Percentiles rank a stretch among this genome's conserved stretches.
These are phyloP conservation scores for Exophiala oligosperma DNA, from an alignment of 2,329 filamentous ascomycete species.

Conservation along the genomic window DNA sequence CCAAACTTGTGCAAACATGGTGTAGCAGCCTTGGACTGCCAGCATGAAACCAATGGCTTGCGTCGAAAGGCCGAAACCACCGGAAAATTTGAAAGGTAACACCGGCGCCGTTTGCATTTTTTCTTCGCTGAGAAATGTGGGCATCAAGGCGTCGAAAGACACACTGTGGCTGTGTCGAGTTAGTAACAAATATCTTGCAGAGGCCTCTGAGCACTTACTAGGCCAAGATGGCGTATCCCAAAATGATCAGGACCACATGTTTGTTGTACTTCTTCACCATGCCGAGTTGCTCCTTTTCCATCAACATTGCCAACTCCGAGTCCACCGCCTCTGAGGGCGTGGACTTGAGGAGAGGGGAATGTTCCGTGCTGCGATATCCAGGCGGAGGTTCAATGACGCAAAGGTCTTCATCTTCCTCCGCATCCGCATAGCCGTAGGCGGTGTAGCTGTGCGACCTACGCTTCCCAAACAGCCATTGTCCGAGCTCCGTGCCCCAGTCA, in stretches of 20 bases:
- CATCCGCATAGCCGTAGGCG: neutral
- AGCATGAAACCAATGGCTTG: constrained; percentile 86
- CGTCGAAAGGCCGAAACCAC: constrained; percentile 80
- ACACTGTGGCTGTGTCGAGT: constrained; percentile 76
- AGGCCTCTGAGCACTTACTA: constrained; percentile 62
- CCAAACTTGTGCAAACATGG: constrained; percentile 81
- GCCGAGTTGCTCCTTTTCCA: constrained; percentile 42
- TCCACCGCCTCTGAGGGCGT: constrained; percentile 35
- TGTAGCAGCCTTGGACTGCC: constrained; percentile 84
- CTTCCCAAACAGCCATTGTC: constrained; percentile 62
- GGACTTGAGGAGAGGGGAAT: constrained; percentile 51
- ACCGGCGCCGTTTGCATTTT: constrained; percentile 40
- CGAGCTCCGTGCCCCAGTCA: constrained; percentile 75
- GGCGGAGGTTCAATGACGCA: constrained; percentile 63
- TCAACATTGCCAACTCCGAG: constrained; percentile 43
- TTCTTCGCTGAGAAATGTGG: constrained; percentile 79
- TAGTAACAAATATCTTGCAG: constrained; percentile 29
- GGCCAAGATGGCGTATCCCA: constrained; percentile 79
- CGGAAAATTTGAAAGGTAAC: constrained; percentile 85
- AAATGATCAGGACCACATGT: constrained; percentile 62
- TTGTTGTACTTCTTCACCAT: constrained; percentile 71
- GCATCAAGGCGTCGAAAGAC: constrained; percentile 90
- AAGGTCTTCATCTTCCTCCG: constrained; percentile 17
- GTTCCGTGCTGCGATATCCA: constrained; percentile 63
- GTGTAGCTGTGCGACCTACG: neutral